These are phyloP conservation scores for Candida sanyaensis DNA, from an alignment of 1,139 yeast species.

Conservation along the genomic window DNA sequence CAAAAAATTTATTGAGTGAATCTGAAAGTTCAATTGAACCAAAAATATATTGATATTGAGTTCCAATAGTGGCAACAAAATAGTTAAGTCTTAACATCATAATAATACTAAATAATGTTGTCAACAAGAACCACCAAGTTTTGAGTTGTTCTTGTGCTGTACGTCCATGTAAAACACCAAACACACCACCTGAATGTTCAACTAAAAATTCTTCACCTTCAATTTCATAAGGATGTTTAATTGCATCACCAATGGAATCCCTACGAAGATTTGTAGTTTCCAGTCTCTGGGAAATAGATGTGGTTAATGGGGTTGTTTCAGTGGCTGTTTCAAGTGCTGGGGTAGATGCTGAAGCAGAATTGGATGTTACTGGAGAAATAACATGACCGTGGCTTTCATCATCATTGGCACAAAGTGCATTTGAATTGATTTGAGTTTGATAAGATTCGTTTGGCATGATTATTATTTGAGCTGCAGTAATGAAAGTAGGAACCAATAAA, in stretches of 20 bases:
- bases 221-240: conserved; percentile 44
- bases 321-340: conserved; percentile 12
- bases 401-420: conserved; percentile 30
- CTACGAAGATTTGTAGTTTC: conserved; percentile 22
- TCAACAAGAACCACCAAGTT: conserved; percentile 45
- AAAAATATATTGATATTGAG: conserved; percentile 46
- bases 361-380: conserved; percentile 1
- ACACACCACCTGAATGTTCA: conserved; percentile 40
- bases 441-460: conserved; percentile 45
- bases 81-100: conserved; percentile 49
- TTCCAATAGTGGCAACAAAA: conserved; percentile 46
- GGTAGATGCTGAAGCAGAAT: conserved; percentile 15
- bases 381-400: conserved; percentile 11
- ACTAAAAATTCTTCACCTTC: conserved; percentile 41
- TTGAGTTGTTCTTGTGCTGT: conserved; percentile 41
- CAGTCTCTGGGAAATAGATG: background rate
- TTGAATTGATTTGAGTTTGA: conserved; percentile 32
- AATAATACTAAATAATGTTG: conserved; percentile 40
- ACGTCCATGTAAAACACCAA: conserved; percentile 47
- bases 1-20: conserved; percentile 37
- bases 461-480: conserved; percentile 38
- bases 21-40: conserved; percentile 29
- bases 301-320: background rate
- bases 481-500: conserved; percentile 42
- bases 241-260: conserved; percentile 49